Percentiles rank a stretch among this genome's conserved stretches.
phyloP scores from a whole-genome alignment of 163 green algal genomes.

The Trebouxiophyceae sp. region DNA sequence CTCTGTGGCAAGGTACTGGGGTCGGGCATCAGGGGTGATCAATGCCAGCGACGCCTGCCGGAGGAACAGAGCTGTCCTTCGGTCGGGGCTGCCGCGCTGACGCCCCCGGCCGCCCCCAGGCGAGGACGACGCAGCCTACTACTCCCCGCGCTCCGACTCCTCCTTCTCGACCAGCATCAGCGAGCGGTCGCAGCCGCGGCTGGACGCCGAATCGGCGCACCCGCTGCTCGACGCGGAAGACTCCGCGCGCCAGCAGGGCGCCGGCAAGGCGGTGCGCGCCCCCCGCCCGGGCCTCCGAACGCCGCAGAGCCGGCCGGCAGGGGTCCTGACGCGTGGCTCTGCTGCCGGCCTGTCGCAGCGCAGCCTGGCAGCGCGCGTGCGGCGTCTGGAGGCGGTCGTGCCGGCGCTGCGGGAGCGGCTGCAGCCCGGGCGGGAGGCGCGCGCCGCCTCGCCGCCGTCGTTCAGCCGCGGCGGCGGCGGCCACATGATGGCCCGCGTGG shows the following conservation, averaged over 20 bases:
- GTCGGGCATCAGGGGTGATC: too few species aligned
- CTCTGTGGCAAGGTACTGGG: too few species aligned
- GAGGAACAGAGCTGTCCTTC: too few species aligned
- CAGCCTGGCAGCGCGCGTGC: conserved; percentile 14
- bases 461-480: conserved; percentile 13
- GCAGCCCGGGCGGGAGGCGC: conserved; percentile 8
- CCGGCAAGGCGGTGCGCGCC: too few species aligned
- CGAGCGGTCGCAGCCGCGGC: neutral
- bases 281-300: too few species aligned
- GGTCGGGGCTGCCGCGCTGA: too few species aligned
- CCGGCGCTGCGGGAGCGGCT: conserved; percentile 31
- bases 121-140: conserved; percentile 7
- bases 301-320: too few species aligned
- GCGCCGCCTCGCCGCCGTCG: conserved; percentile 15
- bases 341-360: neutral
- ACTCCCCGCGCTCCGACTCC: conserved; percentile 3
- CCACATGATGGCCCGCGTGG: conserved; percentile 56
- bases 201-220: neutral
- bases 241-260: too few species aligned
- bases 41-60: too few species aligned
- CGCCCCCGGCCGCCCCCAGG: neutral
- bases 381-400: conserved; percentile 10
- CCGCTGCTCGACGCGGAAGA: neutral
- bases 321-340: neutral
- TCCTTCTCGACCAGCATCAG: neutral